phyloP scores from a whole-genome alignment of 768 basidiomycete species.

The Piloderma croceum region DNA sequence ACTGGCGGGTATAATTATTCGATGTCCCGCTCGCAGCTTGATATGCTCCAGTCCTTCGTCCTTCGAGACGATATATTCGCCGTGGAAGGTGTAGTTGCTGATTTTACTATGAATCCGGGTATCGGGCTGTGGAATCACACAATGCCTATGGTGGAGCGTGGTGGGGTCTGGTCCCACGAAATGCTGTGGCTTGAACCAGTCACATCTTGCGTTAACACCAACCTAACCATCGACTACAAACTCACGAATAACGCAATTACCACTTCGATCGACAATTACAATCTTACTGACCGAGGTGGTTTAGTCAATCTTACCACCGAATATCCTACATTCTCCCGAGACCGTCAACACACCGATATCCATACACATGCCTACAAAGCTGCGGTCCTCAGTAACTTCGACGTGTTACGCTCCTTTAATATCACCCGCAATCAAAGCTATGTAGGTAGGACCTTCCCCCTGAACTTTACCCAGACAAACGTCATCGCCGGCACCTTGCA shows the following conservation, averaged over 20 bases:
- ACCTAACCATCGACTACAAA: slow-evolving; percentile 18
- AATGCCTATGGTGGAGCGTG: slow-evolving; percentile 3
- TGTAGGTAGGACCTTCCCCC: slow-evolving; percentile 9
- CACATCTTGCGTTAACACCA: slow-evolving; percentile 19
- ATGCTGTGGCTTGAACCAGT: slow-evolving; percentile 21
- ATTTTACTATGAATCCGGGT: slow-evolving; percentile 17
- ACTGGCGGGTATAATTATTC: slow-evolving; percentile 9
- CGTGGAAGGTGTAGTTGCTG: slow-evolving; percentile 15
- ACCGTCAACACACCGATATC: slow-evolving; percentile 18
- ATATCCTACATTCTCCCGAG: slow-evolving; percentile 9
- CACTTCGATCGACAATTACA: slow-evolving; percentile 4
- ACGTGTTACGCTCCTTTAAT: slow-evolving; percentile 12
- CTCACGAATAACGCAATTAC: background rate
- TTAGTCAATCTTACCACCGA: slow-evolving; percentile 13
- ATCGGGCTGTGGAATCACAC: slow-evolving; percentile 16
- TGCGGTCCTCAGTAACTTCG: slow-evolving; percentile 15
- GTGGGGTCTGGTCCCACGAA: slow-evolving; percentile 18
- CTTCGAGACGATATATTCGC: slow-evolving; percentile 16
- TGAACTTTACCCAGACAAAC: slow-evolving; percentile 2
- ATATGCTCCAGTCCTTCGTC: slow-evolving; percentile 14
- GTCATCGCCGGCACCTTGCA: slow-evolving; percentile 6
- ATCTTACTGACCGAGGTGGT: slow-evolving; percentile 16
- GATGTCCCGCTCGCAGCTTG: slow-evolving; percentile 1
- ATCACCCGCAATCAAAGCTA: slow-evolving; percentile 11
- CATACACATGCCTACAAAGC: slow-evolving; percentile 19